phyloP scores from a whole-genome alignment of 2,329 filamentous ascomycete genomes.

The Aspergillus sergii region DNA sequence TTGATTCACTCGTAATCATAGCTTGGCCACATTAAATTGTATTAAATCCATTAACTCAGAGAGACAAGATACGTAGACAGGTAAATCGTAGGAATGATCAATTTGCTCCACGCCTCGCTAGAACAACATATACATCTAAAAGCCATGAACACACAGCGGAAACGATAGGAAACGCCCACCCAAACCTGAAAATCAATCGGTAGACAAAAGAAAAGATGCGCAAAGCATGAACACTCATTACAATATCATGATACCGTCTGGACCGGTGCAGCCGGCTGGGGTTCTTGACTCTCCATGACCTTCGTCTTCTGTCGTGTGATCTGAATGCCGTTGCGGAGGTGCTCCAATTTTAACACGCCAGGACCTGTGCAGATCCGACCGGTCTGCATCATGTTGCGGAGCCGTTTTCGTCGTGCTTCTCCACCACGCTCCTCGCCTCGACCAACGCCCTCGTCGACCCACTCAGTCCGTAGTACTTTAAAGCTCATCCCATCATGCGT shows the following conservation, averaged over 20 bases:
- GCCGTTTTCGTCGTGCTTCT: constrained; percentile 52
- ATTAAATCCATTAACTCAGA: neutral
- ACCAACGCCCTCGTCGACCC: constrained; percentile 72
- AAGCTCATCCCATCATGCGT: constrained; percentile 88
- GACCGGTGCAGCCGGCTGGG: constrained; percentile 27
- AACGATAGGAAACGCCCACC: constrained; percentile 14
- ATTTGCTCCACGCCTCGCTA: constrained; percentile 24
- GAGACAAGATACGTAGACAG: neutral
- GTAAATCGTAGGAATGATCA: constrained; percentile 7
- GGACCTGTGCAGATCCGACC: constrained; percentile 47
- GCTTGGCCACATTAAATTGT: neutral
- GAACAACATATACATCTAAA: constrained; percentile 19
- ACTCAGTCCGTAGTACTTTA: constrained; percentile 78
- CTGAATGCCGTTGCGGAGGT: constrained; percentile 36
- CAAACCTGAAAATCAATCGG: constrained; percentile 5
- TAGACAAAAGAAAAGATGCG: constrained; percentile 4
- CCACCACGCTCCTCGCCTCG: constrained; percentile 50
- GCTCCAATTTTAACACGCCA: constrained; percentile 36
- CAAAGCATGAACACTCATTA: neutral
- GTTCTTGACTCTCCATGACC: constrained; percentile 28
- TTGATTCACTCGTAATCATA: neutral
- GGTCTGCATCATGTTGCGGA: constrained; percentile 47
- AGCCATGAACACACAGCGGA: constrained; percentile 9
- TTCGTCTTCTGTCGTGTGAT: constrained; percentile 29
- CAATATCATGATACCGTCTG: constrained; percentile 34